Base-by-base conservation (phyloP, 495 filamentous ascomycete species). In the Xylaria nigripes region DNA sequence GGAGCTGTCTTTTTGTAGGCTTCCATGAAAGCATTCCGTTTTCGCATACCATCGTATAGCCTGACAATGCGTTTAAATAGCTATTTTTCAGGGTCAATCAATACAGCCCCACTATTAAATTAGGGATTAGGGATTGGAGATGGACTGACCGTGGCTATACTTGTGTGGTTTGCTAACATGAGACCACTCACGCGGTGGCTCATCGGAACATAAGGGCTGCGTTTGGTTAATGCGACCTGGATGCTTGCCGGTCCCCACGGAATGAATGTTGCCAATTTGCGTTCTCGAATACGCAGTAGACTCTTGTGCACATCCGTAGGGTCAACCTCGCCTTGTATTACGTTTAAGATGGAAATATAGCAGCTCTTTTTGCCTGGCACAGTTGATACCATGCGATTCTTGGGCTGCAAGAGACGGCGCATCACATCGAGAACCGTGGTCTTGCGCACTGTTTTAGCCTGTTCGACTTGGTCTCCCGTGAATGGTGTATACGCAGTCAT, bases 191-290 rank as follows among this genome's bases (percentile, higher is more conserved):
- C 93, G 45, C 94, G 87, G 63, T 96, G 89, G 44, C 89, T 88
- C 77, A 82, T 86, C 24, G 88, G 82, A 46, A 96, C 83, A 68
- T 98, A 96, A 3, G 93, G 94, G 30, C 88, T 94, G 65, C 94
- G 90, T 76, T 95, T 95, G 4, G 93, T 96, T 41, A 97, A 73
- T 1, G 93, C 93, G 12, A 98, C 93, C 70, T 98, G 93, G 58
- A 98, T 98, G 65, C 86, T 92, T 10, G 93, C 93, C 0, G 93
- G 93, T n/a, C 93, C 93, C 93, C 93, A 98, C 15, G 94, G 94
- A 58, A 98, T 97, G 66, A 98, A 98, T 5, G 89, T 94, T 6
- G 93, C 94, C 12, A 98, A 77, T 42, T 87, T 85, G 45, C 93
- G 87, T 71, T 98, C 93, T 32, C 93, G 86, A 64, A 98, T 97